Conservation (phyloP, 768 basidiomycete species). For the Boletus subparvulus region DNA sequence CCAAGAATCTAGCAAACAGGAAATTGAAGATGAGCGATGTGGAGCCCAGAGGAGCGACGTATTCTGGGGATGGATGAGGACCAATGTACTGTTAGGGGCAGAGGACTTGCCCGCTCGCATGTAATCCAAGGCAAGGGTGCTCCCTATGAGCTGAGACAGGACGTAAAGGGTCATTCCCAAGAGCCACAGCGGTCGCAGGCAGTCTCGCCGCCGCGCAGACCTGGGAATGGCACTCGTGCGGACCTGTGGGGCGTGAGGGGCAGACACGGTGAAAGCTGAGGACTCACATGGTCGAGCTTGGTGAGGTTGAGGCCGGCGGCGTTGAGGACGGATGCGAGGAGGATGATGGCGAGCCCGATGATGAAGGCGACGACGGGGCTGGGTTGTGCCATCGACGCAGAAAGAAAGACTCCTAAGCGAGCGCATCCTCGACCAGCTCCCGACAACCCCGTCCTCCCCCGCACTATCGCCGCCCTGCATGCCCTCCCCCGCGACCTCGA, state of each 20-base stretch:
- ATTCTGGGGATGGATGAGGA: slow-evolving; percentile 53
- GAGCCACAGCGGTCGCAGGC: slow-evolving; percentile 84
- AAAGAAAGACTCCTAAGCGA: slow-evolving; percentile 20
- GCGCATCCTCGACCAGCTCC: slow-evolving; percentile 25
- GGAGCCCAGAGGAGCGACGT: slow-evolving; percentile 93
- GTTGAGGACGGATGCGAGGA: slow-evolving; percentile 81
- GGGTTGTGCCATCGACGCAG: slow-evolving; percentile 21
- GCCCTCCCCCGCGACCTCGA: slow-evolving; percentile 21
- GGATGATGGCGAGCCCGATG: slow-evolving; percentile 82
- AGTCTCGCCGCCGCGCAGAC: slow-evolving; percentile 69
- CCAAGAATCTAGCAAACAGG: slow-evolving; percentile 86
- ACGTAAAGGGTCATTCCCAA: slow-evolving; percentile 94
- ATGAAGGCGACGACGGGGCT: slow-evolving; percentile 72
- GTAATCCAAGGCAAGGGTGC: slow-evolving; percentile 83
- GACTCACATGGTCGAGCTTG: slow-evolving; percentile 84
- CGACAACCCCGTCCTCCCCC: slow-evolving; percentile 18
- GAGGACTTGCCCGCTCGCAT: slow-evolving; percentile 70
- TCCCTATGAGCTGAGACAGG: slow-evolving; percentile 83
- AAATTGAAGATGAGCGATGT: slow-evolving; percentile 96
- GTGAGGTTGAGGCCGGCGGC: slow-evolving; percentile 93
- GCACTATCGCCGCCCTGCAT: slow-evolving; percentile 24
- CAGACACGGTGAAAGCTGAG: not conserved
- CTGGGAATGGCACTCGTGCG: slow-evolving; percentile 77
- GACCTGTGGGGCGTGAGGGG: slow-evolving; percentile 43
- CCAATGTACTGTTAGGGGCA: not conserved